Base-by-base conservation (phyloP, 1,284 basidiomycete species). In the Naganishia sp. region DNA sequence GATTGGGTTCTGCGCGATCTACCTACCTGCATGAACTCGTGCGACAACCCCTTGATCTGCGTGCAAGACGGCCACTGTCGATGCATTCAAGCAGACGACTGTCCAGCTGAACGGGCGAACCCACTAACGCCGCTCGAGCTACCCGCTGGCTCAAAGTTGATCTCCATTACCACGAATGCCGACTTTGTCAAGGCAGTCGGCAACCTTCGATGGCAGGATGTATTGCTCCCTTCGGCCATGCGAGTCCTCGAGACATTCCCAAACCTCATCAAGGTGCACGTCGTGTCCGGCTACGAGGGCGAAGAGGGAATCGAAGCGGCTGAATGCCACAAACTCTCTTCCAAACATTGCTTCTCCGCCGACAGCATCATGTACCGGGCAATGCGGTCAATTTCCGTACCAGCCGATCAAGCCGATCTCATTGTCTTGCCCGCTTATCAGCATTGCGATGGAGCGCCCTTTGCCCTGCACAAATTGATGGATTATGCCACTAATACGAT, bases 371-470 rank as follows among this genome's bases (percentile, higher is more conserved):
- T 80, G 69, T 80, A 80, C 66, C 67, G 70, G 36, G 78, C 77
- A 2, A 71, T 79, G 63, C 70, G 77, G 10, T 70, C 74, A 16
- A 70, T 80, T 6, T 74, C 72, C 9, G 78, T 79, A 4, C 69
- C 75, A 0, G 74, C 79, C 6, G 75, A 77, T n/a, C 77, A 82
- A 49, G 81, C 81, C 5, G 79, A 81, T 16, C 73, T 82, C 60
- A 73, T 81, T 54, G 72, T 81, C 23, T 68, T 82, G 6, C 81
- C 81, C 1, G 79, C 79, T 43, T 82, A 80, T 70, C 80, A 82
- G 68, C 74, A 77, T 49, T 78, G 79, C 63, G 70, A 70, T 18
- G 71, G 69, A n/a, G 69, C 74, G 63, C 69, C 76, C 44, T 78
- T 77, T 63, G 56, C 75, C 55, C 69, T 80, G 18, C 80, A 81